Conservation (phyloP, 176 grass and related monocot species). For the Raddia distichophylla region DNA sequence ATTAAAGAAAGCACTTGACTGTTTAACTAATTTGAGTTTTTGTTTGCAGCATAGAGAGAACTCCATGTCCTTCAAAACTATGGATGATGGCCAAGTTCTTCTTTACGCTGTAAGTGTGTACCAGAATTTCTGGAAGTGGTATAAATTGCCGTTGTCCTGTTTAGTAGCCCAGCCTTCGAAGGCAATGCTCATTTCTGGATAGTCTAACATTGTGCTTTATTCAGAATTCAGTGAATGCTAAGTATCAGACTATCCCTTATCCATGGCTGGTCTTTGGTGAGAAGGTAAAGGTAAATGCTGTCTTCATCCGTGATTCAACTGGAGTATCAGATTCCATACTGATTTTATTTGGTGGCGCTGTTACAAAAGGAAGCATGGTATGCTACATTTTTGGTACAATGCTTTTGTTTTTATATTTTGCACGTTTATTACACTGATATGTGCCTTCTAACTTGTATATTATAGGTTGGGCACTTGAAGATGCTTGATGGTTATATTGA, state of each 20-base stretch:
- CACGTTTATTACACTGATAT: constrained; percentile 9
- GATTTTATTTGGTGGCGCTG: constrained; percentile 83
- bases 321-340: constrained; percentile 91
- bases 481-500: constrained; percentile 97
- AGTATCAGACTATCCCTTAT: constrained; percentile 88
- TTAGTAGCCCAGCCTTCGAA: background rate
- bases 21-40: constrained; percentile 27
- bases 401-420: constrained; percentile 32
- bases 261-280: constrained; percentile 96
- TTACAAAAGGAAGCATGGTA: constrained; percentile 78
- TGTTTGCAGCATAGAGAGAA: constrained; percentile 85
- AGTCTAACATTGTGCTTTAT: constrained; percentile 31
- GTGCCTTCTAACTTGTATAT: constrained; percentile 22
- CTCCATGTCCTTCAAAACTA: constrained; percentile 97
- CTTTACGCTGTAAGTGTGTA: constrained; percentile 88
- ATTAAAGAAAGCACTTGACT: background rate
- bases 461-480: constrained; percentile 86
- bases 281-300: constrained; percentile 93
- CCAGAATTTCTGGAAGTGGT: background rate
- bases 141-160: background rate
- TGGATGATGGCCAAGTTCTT: constrained; percentile 98
- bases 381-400: background rate
- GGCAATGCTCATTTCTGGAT: constrained; percentile 1
- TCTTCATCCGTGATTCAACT: constrained; percentile 93
- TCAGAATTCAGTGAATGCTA: constrained; percentile 95